A percentile compares a stretch with the other conserved stretches of the same genome.
Evolutionary conservation across 805 yeast genomes (phyloP).

Genomic region (Candida piceae): DNA sequence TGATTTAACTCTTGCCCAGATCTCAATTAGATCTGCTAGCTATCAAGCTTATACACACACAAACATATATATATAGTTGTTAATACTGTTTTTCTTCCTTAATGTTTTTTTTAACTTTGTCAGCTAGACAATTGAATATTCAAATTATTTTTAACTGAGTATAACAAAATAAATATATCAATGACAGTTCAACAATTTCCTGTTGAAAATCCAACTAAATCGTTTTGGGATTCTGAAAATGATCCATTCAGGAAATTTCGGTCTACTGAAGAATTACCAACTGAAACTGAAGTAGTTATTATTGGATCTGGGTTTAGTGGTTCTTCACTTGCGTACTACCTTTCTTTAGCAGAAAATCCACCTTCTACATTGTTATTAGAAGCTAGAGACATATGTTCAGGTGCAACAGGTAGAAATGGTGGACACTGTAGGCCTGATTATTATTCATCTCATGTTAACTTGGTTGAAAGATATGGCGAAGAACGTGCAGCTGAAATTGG

Average conservation of each 20-base stretch:
- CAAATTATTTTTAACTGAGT: too few relatives aligned
- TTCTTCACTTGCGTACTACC: slow-evolving; percentile 33
- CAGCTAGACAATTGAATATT: too few relatives aligned
- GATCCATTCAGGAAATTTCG: slow-evolving; percentile 15
- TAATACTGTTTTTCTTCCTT: too few relatives aligned
- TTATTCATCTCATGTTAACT: slow-evolving; percentile 14
- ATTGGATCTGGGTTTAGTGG: slow-evolving; percentile 45
- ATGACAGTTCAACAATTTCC: too few relatives aligned
- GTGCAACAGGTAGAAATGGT: slow-evolving; percentile 46
- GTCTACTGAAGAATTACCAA: slow-evolving; percentile 27
- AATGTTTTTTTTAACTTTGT: too few relatives aligned
- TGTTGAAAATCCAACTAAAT: too few relatives aligned
- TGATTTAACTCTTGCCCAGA: too few relatives aligned
- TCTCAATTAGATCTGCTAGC: too few relatives aligned
- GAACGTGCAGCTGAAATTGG: slow-evolving; percentile 32
- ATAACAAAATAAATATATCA: too few relatives aligned
- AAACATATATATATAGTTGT: too few relatives aligned
- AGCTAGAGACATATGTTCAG: slow-evolving; percentile 36
- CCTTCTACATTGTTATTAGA: slow-evolving; percentile 30
- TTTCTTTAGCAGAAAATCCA: slow-evolving; percentile 16
- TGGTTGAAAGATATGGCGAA: slow-evolving; percentile 17
- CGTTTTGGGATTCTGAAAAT: neutral
- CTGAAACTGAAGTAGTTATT: slow-evolving; percentile 34
- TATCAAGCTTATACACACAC: too few relatives aligned
- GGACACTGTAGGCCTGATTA: slow-evolving; percentile 41